Percentiles rank a stretch among this genome's conserved stretches.
Evolutionary conservation across 805 yeast species (phyloP).

Genomic region (Candida cerambycidarum): DNA sequence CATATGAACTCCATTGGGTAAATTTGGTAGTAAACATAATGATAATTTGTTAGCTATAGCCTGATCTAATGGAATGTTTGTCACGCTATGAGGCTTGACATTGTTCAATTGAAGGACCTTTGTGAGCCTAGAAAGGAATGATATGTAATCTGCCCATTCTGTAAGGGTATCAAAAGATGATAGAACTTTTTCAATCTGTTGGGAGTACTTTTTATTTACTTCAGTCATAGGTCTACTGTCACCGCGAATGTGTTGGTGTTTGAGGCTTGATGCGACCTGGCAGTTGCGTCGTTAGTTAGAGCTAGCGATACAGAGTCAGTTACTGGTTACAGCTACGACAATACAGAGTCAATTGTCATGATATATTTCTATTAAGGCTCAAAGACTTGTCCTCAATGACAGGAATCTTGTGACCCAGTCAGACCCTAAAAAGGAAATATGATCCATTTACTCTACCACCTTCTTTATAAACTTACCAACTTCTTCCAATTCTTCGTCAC

Average conservation of each 20-base stretch:
- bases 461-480: slow-evolving; percentile 36
- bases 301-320: too few species aligned
- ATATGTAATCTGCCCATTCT: slow-evolving; percentile 98
- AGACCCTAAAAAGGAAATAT: too few species aligned
- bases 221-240: too few species aligned
- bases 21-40: slow-evolving; percentile 71
- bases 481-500: slow-evolving; percentile 64
- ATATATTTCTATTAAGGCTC: too few species aligned
- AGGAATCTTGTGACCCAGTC: too few species aligned
- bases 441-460: slow-evolving; percentile 10
- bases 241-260: too few species aligned
- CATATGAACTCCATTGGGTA: slow-evolving; percentile 96
- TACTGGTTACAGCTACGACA: too few species aligned
- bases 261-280: too few species aligned
- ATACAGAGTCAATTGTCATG: too few species aligned
- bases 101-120: slow-evolving; percentile 55
- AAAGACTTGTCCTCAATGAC: too few species aligned
- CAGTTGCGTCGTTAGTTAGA: too few species aligned
- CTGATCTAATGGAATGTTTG: slow-evolving; percentile 66
- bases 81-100: slow-evolving; percentile 21
- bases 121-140: slow-evolving; percentile 76
- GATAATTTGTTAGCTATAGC: slow-evolving; percentile 72
- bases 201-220: slow-evolving; percentile 14
- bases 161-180: slow-evolving; percentile 63
- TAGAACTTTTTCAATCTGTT: slow-evolving; percentile 14